Evolutionary conservation across 2,329 filamentous ascomycete genomes (phyloP), one percentile per base, ranked within the genome.

Genomic region (Xylariaceae sp.): DNA sequence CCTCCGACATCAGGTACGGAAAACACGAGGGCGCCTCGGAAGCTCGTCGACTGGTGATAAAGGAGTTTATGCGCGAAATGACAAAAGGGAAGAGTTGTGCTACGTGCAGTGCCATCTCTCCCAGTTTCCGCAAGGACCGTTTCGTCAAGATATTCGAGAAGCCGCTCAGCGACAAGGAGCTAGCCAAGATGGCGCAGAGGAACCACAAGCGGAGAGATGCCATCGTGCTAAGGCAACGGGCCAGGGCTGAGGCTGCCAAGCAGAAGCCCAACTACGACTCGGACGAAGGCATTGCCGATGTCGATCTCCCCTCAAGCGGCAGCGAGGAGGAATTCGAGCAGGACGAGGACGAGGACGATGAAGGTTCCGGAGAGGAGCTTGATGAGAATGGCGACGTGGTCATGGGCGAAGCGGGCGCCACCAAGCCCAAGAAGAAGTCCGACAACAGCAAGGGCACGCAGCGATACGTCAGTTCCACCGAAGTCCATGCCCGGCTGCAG

Each of bases 81-180:
- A 76, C 76, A 33, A 76, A 74, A 51, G 71, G 74, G 32, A 83
- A 81, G 53, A 76, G 76, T 54, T 98, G 92, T 64, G 70, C 69
- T 31, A 71, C 66, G 39, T 82, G 77, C 51, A 66, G 69, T 34
- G 85, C 84, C 18, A 78, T 92, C 45, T 89, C 85, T 11, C 89
- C 88, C 9, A 71, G 72, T 2, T 97, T 87, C 63, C 81, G 90
- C 52, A 96, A 94, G 61, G 90, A 98, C 55, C 76, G 84, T 30
- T 92, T 81, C 54, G 84, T 89, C 57, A 98, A 97, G 63, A 88
- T 98, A 38, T 98, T 97, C 62, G 83, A 90, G 59, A 92, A 85
- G 57, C 71, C 84, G 2, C 67, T 96, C 40, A 76, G 73, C 32
- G 64, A 73, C 32, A 94, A 94, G 61, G 81, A 92, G 24, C 79